These are phyloP conservation scores for Vaccinium corymbosum DNA, from an alignment of 148 eudicot genomes.

Conservation along the genomic window DNA sequence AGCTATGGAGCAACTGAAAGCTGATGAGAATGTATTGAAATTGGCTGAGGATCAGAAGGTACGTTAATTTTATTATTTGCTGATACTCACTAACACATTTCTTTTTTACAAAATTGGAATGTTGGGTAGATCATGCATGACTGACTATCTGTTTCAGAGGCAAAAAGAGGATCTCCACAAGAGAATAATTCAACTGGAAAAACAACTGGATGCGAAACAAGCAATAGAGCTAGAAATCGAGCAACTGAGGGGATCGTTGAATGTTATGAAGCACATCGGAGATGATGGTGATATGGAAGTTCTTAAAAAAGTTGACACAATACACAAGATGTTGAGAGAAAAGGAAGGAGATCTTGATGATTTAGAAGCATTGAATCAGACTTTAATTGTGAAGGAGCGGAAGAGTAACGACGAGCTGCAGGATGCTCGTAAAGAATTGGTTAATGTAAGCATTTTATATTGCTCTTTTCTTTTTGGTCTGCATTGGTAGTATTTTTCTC, in stretches of 20 bases:
- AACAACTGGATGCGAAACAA: slow-evolving; percentile 76
- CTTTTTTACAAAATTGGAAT: neutral
- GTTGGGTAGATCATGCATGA: neutral
- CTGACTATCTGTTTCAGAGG: slow-evolving; percentile 42
- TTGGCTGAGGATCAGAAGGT: slow-evolving; percentile 89
- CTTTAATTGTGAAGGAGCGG: slow-evolving; percentile 77
- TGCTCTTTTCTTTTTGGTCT: neutral
- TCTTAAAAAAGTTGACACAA: slow-evolving; percentile 53
- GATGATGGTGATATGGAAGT: slow-evolving; percentile 78
- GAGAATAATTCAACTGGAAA: slow-evolving; percentile 66
- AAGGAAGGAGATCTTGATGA: slow-evolving; percentile 67
- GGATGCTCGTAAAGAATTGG: slow-evolving; percentile 90
- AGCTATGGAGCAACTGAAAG: slow-evolving; percentile 59
- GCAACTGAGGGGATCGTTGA: slow-evolving; percentile 60
- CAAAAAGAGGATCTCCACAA: slow-evolving; percentile 73
- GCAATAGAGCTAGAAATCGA: slow-evolving; percentile 81
- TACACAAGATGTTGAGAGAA: slow-evolving; percentile 60
- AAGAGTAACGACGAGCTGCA: slow-evolving; percentile 83
- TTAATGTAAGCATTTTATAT: slow-evolving; percentile 50
- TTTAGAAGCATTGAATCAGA: slow-evolving; percentile 70
- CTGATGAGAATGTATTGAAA: slow-evolving; percentile 72
- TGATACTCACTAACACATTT: neutral
- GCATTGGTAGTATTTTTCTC: neutral
- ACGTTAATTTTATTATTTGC: neutral
- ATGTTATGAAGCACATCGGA: slow-evolving; percentile 76